Percentiles rank a stretch among this genome's conserved stretches.
These are phyloP conservation scores for Heliamphora exappendiculata DNA, from an alignment of 148 eudicot genomes.

Conservation along the genomic window DNA sequence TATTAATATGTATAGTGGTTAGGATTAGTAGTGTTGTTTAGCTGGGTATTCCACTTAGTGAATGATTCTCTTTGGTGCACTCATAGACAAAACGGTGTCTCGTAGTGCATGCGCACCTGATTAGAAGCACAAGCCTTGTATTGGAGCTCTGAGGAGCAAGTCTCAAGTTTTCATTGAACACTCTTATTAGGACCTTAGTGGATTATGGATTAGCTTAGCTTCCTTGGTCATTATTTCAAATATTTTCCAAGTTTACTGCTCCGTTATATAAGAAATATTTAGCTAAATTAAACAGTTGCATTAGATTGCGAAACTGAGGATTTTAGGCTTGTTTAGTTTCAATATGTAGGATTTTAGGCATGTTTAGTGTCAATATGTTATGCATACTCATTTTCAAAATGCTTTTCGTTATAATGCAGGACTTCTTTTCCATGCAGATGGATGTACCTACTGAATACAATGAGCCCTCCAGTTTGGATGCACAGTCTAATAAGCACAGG, in stretches of 20 bases:
- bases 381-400: neutral
- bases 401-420: neutral
- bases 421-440: constrained; percentile 14
- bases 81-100: too few relatives aligned
- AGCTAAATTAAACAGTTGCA: neutral
- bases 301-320: neutral
- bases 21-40: neutral
- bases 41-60: neutral
- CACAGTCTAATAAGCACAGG: constrained; percentile 43
- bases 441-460: constrained; percentile 20
- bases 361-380: neutral
- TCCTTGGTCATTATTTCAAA: neutral
- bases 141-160: neutral
- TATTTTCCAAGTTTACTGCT: neutral
- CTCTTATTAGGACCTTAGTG: neutral
- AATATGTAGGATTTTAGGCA: neutral
- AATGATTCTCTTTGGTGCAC: neutral
- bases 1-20: neutral
- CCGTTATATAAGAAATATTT: neutral
- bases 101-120: too few relatives aligned
- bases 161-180: neutral
- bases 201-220: neutral
- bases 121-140: neutral
- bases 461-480: constrained; percentile 23
- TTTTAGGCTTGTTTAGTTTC: too few relatives aligned